Conservation (phyloP, 371 early-diverging fungal species). For the Blakeslea trispora region DNA sequence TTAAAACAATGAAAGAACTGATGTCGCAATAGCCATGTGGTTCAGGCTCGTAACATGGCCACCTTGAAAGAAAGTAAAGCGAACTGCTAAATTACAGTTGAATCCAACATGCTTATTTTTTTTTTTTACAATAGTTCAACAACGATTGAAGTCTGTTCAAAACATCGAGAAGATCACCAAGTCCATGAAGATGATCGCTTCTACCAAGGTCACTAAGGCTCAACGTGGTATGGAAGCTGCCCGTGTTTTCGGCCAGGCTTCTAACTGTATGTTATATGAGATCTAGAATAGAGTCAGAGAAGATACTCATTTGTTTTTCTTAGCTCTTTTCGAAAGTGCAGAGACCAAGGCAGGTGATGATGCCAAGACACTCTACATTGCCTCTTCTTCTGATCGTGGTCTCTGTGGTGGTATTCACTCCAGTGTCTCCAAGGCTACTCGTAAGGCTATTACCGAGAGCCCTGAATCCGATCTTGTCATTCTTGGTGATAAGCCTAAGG, state of each 20-base stretch:
- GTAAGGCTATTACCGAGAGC: conserved; percentile 58
- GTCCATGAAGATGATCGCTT: conserved; percentile 99
- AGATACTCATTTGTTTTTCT: too few species aligned
- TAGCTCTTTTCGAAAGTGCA: conserved; percentile 82
- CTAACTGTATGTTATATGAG: conserved; percentile 65
- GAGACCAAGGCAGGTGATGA: conserved; percentile 67
- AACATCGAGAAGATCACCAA: conserved; percentile 99
- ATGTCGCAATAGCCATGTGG: too few species aligned
- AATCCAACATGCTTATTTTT: too few species aligned
- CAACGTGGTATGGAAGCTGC: conserved; percentile 94
- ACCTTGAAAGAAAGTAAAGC: conserved; percentile 92
- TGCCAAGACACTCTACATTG: conserved; percentile 70
- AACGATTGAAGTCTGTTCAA: conserved; percentile 94
- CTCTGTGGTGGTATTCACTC: conserved; percentile 99
- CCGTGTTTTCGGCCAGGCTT: conserved; percentile 82
- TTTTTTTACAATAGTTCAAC: conserved; percentile 76
- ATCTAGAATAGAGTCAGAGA: too few species aligned
- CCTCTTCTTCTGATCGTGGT: conserved; percentile 96
- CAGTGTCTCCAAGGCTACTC: conserved; percentile 87
- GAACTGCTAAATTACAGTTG: conserved; percentile 1
- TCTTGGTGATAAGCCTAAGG: conserved; percentile 94
- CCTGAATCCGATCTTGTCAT: conserved; percentile 67
- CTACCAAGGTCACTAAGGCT: conserved; percentile 96
- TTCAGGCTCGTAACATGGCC: conserved; percentile 89
- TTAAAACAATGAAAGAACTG: too few species aligned